Conservation (phyloP, 2,329 filamentous ascomycete species). For the Sclerotinia spermophila region DNA sequence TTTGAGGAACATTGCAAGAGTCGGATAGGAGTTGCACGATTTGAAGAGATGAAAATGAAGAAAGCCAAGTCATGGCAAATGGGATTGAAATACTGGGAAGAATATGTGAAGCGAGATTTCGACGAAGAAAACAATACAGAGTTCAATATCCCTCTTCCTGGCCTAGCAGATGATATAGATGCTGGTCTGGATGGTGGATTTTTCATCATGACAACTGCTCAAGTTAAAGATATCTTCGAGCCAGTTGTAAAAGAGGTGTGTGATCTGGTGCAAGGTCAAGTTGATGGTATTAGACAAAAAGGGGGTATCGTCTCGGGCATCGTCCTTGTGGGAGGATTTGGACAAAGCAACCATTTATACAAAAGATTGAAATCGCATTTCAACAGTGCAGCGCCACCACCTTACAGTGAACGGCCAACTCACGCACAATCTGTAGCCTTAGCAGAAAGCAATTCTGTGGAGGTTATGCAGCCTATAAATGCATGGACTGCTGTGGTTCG, state of each 20-base stretch:
- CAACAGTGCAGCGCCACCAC: slow-evolving; percentile 46
- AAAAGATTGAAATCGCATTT: slow-evolving; percentile 68
- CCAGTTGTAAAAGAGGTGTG: slow-evolving; percentile 70
- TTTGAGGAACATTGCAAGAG: slow-evolving; percentile 73
- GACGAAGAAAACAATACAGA: slow-evolving; percentile 74
- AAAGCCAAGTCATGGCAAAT: slow-evolving; percentile 78
- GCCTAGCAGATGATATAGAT: slow-evolving; percentile 71
- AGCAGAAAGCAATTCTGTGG: slow-evolving; percentile 56
- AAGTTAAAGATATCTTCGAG: slow-evolving; percentile 71
- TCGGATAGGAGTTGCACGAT: slow-evolving; percentile 62
- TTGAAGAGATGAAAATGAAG: slow-evolving; percentile 72
- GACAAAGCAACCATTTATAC: slow-evolving; percentile 74
- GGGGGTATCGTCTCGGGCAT: slow-evolving; percentile 68
- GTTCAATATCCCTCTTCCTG: slow-evolving; percentile 76
- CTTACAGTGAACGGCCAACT: slow-evolving; percentile 66
- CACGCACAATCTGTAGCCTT: slow-evolving; percentile 51
- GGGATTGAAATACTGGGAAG: slow-evolving; percentile 76
- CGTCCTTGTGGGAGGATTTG: slow-evolving; percentile 77
- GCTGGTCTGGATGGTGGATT: slow-evolving; percentile 73
- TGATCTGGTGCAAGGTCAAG: slow-evolving; percentile 64
- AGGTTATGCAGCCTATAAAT: slow-evolving; percentile 79
- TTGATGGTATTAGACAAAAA: slow-evolving; percentile 58
- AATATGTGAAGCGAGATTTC: slow-evolving; percentile 82
- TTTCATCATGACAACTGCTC: slow-evolving; percentile 64
- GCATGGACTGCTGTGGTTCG: slow-evolving; percentile 79